These are phyloP conservation scores for Lactifluus hygrophoroides DNA, from an alignment of 768 basidiomycete genomes.

Conservation along the genomic window DNA sequence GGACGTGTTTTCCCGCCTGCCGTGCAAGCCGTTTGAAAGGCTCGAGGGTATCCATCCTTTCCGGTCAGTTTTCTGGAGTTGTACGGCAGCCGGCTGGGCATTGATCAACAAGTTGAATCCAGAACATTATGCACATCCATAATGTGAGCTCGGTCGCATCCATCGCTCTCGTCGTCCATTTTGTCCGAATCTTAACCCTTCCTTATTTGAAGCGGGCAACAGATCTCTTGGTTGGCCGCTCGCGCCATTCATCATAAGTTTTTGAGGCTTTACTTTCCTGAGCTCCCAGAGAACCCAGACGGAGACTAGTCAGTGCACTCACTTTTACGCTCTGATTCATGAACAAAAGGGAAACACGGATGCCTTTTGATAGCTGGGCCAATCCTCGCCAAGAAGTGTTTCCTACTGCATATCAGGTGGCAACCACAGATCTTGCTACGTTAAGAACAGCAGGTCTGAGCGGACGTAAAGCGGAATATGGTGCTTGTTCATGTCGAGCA, in stretches of 20 bases:
- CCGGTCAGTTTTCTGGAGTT: constrained; percentile 36
- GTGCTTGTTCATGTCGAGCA: constrained; percentile 32
- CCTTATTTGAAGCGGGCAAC: constrained; percentile 47
- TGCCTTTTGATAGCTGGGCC: constrained; percentile 3
- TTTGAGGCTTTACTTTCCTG: constrained; percentile 62
- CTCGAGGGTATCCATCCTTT: constrained; percentile 78
- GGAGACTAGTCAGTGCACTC: constrained; percentile 38
- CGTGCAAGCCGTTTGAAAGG: constrained; percentile 70
- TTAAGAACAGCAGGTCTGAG: constrained; percentile 73
- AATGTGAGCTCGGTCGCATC: constrained; percentile 36
- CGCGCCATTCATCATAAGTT: constrained; percentile 77
- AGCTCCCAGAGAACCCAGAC: constrained; percentile 57
- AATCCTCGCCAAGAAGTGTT: constrained; percentile 33
- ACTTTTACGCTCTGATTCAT: constrained; percentile 4
- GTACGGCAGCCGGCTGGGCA: not conserved
- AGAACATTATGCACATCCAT: constrained; percentile 69
- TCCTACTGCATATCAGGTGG: constrained; percentile 64
- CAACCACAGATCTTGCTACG: constrained; percentile 44
- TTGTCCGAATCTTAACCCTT: not conserved
- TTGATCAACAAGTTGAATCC: not conserved
- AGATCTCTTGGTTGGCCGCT: constrained; percentile 84
- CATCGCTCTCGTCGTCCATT: not conserved
- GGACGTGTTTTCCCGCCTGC: constrained; percentile 52
- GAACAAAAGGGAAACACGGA: not conserved
- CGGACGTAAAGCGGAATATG: constrained; percentile 83